Base-by-base conservation (phyloP, 805 yeast genomes). In the Kluyveromyces wickerhamii region DNA sequence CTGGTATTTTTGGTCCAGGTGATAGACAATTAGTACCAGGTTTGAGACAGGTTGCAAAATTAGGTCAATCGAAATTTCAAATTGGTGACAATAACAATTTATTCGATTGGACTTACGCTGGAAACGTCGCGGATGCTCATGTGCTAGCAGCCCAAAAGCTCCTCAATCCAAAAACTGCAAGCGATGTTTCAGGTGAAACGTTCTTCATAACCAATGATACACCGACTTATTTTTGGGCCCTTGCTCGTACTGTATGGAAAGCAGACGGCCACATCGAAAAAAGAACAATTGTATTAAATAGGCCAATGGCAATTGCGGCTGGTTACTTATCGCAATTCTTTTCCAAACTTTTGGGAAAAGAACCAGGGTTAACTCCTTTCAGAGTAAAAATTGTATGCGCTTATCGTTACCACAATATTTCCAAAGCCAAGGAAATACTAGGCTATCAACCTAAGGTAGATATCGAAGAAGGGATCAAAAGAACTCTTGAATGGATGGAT, bases 1-100 rank as follows among this genome's bases (percentile, higher is more conserved):
- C 98, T 1, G 99, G 98, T 25, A 87, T 92, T 31, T 92, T 92
- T 64, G 99, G 98, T 4, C 98, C 97, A 5, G 97, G 98, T 28
- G 98, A 92, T 58, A 75, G 98, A 41, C 99, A 92, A 58, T 65
- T 92, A 51, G 92, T 92, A 29, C 98, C 98, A 9, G 95, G 94
- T 3, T 66, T 92, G 39, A 75, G 95, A 52, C 71, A 71, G 11
- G 95, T 85, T 28, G 87, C 95, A 3, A 71, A 71, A 39, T 63
- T 74, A 36, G 95, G 95, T 7, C 96, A 89, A 59, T 80, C 92
- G 15, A 82, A 82, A 58, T 85, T 85, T 59, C 99, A 92, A 62
- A 68, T 92, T 32, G 98, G 99, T 45, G 94, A 86, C 56, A 92
- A 92, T 62, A 77, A 83, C 57, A 92, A 92, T 54, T 62, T 92